These are phyloP conservation scores for Yamadazyma taylorii DNA, from an alignment of 1,139 yeast genomes.

Conservation along the genomic window DNA sequence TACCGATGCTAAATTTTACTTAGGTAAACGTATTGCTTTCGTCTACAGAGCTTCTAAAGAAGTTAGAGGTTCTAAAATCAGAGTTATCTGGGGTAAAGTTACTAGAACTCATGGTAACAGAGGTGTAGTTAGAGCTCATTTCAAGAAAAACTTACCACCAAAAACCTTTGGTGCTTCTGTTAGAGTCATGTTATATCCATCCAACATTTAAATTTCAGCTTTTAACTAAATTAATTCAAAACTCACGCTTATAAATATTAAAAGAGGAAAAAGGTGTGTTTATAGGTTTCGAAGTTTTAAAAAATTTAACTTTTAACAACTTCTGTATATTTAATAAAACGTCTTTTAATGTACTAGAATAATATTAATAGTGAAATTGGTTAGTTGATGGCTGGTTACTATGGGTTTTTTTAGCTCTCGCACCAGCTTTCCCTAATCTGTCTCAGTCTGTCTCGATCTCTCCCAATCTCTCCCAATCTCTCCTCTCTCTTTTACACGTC, in stretches of 20 bases:
- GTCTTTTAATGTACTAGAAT: slow-evolving; percentile 12
- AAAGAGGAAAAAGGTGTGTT: slow-evolving; percentile 14
- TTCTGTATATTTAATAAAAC: slow-evolving; percentile 14
- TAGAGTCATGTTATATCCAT: slow-evolving; percentile 99
- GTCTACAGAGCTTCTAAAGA: slow-evolving; percentile 99
- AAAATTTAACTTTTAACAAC: slow-evolving; percentile 5
- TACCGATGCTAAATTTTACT: slow-evolving; percentile 97
- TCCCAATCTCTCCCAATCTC: no score
- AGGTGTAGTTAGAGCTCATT: slow-evolving; percentile 98
- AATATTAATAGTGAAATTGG: no score
- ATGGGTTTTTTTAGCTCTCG: no score
- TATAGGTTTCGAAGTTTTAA: slow-evolving; percentile 11
- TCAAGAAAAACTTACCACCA: slow-evolving; percentile 99
- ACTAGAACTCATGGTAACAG: slow-evolving; percentile 99
- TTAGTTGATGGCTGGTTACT: no score
- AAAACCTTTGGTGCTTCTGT: slow-evolving; percentile 99
- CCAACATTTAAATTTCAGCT: slow-evolving; percentile 76
- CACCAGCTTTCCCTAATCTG: no score
- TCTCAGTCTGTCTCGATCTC: no score
- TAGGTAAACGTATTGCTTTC: slow-evolving; percentile 99
- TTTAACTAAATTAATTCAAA: slow-evolving; percentile 9
- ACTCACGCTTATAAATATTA: slow-evolving; percentile 16
- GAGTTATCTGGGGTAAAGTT: slow-evolving; percentile 99
- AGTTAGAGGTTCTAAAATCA: slow-evolving; percentile 97
- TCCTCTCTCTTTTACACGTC: no score